Evolutionary conservation across 805 yeast genomes (phyloP).

Genomic region (Saitoella complicata): DNA sequence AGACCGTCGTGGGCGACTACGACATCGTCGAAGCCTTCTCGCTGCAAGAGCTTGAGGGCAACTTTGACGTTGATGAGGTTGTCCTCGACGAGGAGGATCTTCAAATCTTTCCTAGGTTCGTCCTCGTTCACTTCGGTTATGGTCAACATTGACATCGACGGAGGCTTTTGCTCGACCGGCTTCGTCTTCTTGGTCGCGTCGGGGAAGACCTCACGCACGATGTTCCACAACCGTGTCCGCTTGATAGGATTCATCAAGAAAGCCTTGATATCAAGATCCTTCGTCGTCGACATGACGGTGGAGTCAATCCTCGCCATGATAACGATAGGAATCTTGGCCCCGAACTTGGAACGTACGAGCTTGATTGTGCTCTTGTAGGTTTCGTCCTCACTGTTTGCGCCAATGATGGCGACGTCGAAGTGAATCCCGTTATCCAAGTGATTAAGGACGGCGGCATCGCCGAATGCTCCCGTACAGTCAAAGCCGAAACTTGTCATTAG

Average conservation of each 20-base stretch:
- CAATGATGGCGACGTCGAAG: constrained; percentile 68
- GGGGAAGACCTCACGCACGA: not conserved
- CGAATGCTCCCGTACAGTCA: no score
- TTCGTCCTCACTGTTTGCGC: constrained; percentile 94
- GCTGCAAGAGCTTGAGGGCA: constrained; percentile 63
- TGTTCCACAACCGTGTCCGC: not conserved
- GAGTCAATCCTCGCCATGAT: constrained; percentile 66
- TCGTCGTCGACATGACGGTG: constrained; percentile 17
- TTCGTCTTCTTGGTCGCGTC: not conserved
- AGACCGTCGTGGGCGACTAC: constrained; percentile 76
- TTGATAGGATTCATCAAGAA: not conserved
- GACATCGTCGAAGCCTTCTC: constrained; percentile 61
- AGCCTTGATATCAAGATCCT: not conserved
- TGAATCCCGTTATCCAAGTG: constrained; percentile 68
- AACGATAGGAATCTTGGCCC: constrained; percentile 64
- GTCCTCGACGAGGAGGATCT: constrained; percentile 83
- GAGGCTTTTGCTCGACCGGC: not conserved
- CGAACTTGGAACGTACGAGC: constrained; percentile 65
- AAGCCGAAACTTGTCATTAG: no score
- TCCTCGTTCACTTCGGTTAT: not conserved
- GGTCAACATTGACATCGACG: not conserved
- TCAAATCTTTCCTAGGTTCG: constrained; percentile 3
- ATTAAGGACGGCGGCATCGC: no score
- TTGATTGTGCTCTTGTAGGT: constrained; percentile 77
- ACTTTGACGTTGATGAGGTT: constrained; percentile 88